A percentile compares a stretch with the other conserved stretches of the same genome.
phyloP scores from a whole-genome alignment of 257 asterid species.

The Lavandula angustifolia region DNA sequence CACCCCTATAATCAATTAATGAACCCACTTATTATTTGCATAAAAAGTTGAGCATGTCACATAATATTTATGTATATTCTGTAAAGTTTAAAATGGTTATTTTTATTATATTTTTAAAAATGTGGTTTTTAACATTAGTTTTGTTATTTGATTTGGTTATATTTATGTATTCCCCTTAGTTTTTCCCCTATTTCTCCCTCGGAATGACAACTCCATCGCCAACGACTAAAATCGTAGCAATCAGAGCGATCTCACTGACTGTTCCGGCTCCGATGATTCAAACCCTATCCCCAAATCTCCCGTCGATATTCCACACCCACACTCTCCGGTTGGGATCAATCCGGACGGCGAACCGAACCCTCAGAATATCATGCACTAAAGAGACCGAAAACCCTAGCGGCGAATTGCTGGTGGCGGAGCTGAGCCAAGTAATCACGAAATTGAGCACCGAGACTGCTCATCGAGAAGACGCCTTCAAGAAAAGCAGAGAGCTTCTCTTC shows the following conservation, averaged over 20 bases:
- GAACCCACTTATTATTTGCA: too few species aligned
- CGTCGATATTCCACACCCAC: constrained; percentile 28
- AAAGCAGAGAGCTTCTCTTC: constrained; percentile 69
- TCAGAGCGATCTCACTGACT: constrained; percentile 38
- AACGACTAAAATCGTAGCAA: not conserved
- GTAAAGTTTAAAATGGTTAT: too few species aligned
- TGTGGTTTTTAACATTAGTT: too few species aligned
- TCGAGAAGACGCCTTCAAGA: constrained; percentile 61
- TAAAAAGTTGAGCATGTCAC: too few species aligned
- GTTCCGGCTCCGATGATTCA: constrained; percentile 43
- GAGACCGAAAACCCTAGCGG: constrained; percentile 41
- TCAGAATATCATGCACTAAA: constrained; percentile 48
- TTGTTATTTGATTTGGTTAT: too few species aligned
- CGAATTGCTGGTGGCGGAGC: constrained; percentile 50
- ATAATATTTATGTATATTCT: too few species aligned
- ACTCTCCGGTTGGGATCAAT: constrained; percentile 26
- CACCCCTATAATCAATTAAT: too few species aligned
- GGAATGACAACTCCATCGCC: too few species aligned
- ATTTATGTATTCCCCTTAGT: too few species aligned
- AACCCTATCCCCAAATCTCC: constrained; percentile 36
- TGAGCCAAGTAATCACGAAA: constrained; percentile 46
- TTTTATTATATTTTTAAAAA: too few species aligned
- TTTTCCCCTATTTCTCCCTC: too few species aligned
- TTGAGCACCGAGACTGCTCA: constrained; percentile 38
- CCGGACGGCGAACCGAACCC: constrained; percentile 22